Base-by-base conservation (phyloP, 2,329 filamentous ascomycete genomes). In the Monosporascus sp. region DNA sequence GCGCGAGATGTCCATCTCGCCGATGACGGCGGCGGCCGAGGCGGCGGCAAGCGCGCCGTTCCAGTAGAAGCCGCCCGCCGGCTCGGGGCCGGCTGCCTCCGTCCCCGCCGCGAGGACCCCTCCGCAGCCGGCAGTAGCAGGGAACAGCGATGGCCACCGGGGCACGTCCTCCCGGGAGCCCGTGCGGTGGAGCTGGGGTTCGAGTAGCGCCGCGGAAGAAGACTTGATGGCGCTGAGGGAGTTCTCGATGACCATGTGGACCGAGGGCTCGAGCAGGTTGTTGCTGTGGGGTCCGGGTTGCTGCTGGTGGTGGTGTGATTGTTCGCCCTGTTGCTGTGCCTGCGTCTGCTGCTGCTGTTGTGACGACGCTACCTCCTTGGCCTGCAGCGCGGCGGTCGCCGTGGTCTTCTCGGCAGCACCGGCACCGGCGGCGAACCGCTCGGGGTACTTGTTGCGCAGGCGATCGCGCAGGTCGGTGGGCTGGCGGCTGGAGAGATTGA, bases 381-480 rank as follows among this genome's bases (percentile, higher is more conserved):
- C 63, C 46, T 76, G 74, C 51, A 79, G 74, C 4, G 72, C 70
- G 34, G 78, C 76, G 66, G 82, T 82, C 61, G 83, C 80, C 46
- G 82, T 80, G 51, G 72, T 70, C 4, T 31, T 31, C 27, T 31
- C 27, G 3, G 27, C 27, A 31, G 9, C 9, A 9, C 9, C 27
- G 27, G 27, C 27, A 31, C 27, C 27, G 27, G 27, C 27, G 24
- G 76, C 72, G 59, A 82, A 85, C 34, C 81, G 77, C 15, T 77
- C 76, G 3, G 81, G 80, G 58, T 83, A 84, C 59, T 83, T 85
- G 67, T 86, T 86, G 44, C 83, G 77, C 34, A 85, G 75, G 22
- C 83, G 75, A 57, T 86, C 83, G 55, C 83, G 74, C 49, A 86
- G 65, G 61, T 86, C 83, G 0, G 83, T 86, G 1, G 83, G 82